Evolutionary conservation across 768 basidiomycete species (phyloP).

Genomic region (Russula compacta): DNA sequence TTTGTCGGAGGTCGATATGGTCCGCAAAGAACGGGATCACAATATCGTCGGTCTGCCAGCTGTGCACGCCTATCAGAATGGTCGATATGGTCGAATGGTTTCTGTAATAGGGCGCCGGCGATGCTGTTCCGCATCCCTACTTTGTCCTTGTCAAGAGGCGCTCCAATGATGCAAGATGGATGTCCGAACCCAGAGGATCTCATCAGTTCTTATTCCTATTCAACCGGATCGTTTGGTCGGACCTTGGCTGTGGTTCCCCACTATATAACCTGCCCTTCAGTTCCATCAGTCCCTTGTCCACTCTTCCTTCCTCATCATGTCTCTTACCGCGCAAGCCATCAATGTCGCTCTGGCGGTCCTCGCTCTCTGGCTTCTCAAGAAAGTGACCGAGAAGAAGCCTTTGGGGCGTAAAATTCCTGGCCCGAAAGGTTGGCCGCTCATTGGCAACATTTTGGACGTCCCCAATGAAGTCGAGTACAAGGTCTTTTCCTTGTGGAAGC

Average conservation of each 20-base stretch:
- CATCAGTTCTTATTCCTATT: neutral
- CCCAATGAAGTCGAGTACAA: slow-evolving; percentile 16
- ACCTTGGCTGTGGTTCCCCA: neutral
- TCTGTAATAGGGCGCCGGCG: too few species aligned
- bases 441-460: slow-evolving; percentile 20
- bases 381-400: slow-evolving; percentile 12
- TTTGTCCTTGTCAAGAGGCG: neutral
- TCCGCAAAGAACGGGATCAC: neutral
- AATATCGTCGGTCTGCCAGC: neutral
- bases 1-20: neutral
- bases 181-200: slow-evolving; percentile 2
- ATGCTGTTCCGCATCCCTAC: too few species aligned
- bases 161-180: neutral
- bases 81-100: too few species aligned
- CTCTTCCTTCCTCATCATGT: neutral
- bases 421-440: slow-evolving; percentile 17
- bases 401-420: slow-evolving; percentile 14
- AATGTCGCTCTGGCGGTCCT: slow-evolving; percentile 8
- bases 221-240: neutral
- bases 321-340: slow-evolving; percentile 1
- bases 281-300: neutral
- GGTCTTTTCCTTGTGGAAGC: slow-evolving; percentile 13
- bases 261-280: slow-evolving; percentile 1
- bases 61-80: neutral
- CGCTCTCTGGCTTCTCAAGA: slow-evolving; percentile 13